Conservation (phyloP, 2,329 filamentous ascomycete species). For the Gaeumannomyces tritici region DNA sequence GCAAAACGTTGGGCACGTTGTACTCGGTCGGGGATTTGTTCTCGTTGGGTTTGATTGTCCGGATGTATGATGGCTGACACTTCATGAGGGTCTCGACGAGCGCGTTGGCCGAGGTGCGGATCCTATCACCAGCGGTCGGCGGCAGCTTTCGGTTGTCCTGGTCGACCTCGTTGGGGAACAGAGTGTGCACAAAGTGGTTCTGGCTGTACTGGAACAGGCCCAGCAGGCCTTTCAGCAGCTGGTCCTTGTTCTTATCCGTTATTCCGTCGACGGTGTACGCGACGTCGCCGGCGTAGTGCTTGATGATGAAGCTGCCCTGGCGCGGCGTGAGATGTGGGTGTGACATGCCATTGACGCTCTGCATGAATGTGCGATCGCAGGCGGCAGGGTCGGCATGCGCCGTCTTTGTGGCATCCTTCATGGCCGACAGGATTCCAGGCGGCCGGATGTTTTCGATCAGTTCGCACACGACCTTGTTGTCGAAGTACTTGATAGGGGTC, state of each 20-base stretch:
- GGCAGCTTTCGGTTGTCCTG: slow-evolving; percentile 92
- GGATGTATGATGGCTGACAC: slow-evolving; percentile 92
- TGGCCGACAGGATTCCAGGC: slow-evolving; percentile 83
- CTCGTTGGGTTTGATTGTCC: slow-evolving; percentile 98
- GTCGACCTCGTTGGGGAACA: slow-evolving; percentile 91
- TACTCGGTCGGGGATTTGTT: slow-evolving; percentile 95
- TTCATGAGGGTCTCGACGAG: slow-evolving; percentile 95
- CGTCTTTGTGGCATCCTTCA: slow-evolving; percentile 98
- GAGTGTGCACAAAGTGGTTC: slow-evolving; percentile 74
- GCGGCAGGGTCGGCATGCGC: slow-evolving; percentile 91
- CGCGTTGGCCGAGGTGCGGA: slow-evolving; percentile 88
- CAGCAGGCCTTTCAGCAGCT: slow-evolving; percentile 85
- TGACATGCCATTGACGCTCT: slow-evolving; percentile 80
- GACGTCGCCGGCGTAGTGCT: slow-evolving; percentile 97
- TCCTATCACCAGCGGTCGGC: slow-evolving; percentile 92
- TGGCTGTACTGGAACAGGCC: slow-evolving; percentile 76
- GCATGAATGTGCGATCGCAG: slow-evolving; percentile 92
- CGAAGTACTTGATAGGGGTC: slow-evolving; percentile 98
- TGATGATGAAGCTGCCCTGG: slow-evolving; percentile 95
- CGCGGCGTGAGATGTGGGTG: slow-evolving; percentile 87
- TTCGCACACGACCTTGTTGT: slow-evolving; percentile 98
- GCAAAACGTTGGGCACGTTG: slow-evolving; percentile 82
- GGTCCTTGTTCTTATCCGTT: slow-evolving; percentile 99
- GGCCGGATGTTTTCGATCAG: slow-evolving; percentile 88
- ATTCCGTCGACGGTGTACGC: slow-evolving; percentile 91